phyloP scores from a whole-genome alignment of 2,329 filamentous ascomycete species.

The Rhinocladiella similis region DNA sequence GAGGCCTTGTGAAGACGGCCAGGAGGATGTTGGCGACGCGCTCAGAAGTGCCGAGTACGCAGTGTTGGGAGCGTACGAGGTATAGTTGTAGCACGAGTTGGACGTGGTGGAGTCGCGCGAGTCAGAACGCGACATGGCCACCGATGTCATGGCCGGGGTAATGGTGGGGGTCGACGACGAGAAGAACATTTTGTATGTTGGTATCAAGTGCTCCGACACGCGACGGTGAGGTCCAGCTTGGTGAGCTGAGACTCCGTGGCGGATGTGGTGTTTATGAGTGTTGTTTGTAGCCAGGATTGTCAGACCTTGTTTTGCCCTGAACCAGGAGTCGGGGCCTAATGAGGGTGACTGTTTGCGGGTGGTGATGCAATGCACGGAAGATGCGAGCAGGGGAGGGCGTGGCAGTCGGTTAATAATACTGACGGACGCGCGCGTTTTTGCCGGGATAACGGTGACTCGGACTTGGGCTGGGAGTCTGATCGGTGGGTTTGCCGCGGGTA shows the following conservation, averaged over 20 bases:
- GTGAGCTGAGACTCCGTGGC: constrained; percentile 3
- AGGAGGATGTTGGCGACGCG: constrained; percentile 26
- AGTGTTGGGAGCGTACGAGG: constrained; percentile 17
- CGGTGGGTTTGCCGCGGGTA: constrained; percentile 3
- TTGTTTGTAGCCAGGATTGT: constrained; percentile 20
- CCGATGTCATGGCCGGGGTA: constrained; percentile 27
- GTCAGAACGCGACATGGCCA: constrained; percentile 31
- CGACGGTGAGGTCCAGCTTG: constrained; percentile 12
- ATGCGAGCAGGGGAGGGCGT: not conserved
- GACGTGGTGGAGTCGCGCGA: constrained; percentile 29
- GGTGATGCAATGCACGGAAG: constrained; percentile 20
- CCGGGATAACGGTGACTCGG: constrained; percentile 10
- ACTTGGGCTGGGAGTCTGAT: constrained; percentile 2
- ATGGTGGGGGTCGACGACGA: constrained; percentile 28
- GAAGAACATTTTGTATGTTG: constrained; percentile 26
- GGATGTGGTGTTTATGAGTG: constrained; percentile 11
- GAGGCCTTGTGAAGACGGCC: constrained; percentile 16
- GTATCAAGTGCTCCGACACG: constrained; percentile 1
- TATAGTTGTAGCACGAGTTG: constrained; percentile 13
- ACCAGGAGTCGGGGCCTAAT: constrained; percentile 4
- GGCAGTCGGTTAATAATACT: constrained; percentile 1
- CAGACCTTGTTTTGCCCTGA: constrained; percentile 13
- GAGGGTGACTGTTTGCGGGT: constrained; percentile 14
- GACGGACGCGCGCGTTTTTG: not conserved
- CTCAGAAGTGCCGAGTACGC: constrained; percentile 24